phyloP scores from a whole-genome alignment of 2,329 filamentous ascomycete genomes.

The Penicillium sp. region DNA sequence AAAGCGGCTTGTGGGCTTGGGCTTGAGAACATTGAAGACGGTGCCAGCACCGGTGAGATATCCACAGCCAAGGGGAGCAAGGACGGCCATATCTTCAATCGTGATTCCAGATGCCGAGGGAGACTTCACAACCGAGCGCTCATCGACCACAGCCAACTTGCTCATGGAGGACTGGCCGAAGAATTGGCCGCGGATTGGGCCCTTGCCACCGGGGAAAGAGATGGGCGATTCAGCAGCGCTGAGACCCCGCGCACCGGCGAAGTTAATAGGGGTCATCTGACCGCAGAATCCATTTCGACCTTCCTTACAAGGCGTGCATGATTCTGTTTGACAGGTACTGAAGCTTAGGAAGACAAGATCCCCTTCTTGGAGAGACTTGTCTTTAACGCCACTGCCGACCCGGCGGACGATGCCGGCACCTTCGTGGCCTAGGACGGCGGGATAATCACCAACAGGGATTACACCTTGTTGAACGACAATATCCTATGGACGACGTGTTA shows the following conservation, averaged over 20 bases:
- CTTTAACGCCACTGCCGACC: constrained; percentile 27
- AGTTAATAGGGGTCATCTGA: constrained; percentile 25
- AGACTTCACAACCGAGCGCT: constrained; percentile 33
- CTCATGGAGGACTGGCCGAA: constrained; percentile 39
- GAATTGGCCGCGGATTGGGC: constrained; percentile 31
- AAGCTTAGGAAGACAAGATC: constrained; percentile 34
- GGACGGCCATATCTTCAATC: constrained; percentile 23
- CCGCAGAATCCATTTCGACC: constrained; percentile 24
- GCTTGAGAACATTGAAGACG: constrained; percentile 30
- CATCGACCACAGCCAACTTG: constrained; percentile 32
- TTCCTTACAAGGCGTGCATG: constrained; percentile 21
- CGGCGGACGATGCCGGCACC: constrained; percentile 29
- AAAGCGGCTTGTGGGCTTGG: constrained; percentile 19
- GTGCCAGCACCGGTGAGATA: constrained; percentile 37
- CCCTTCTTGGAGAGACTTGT: constrained; percentile 29
- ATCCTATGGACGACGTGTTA: constrained; percentile 17
- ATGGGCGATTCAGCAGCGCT: constrained; percentile 22
- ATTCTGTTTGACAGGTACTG: constrained; percentile 19
- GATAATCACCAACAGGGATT: constrained; percentile 26
- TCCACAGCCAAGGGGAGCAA: constrained; percentile 35
- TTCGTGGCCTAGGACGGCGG: constrained; percentile 30
- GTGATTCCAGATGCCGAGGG: constrained; percentile 1
- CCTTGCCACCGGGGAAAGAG: constrained; percentile 17
- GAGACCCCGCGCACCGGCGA: constrained; percentile 22
- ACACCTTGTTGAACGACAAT: constrained; percentile 28